These are phyloP conservation scores for Chloris gayana DNA, from an alignment of 176 grass and related monocot genomes.

Conservation along the genomic window DNA sequence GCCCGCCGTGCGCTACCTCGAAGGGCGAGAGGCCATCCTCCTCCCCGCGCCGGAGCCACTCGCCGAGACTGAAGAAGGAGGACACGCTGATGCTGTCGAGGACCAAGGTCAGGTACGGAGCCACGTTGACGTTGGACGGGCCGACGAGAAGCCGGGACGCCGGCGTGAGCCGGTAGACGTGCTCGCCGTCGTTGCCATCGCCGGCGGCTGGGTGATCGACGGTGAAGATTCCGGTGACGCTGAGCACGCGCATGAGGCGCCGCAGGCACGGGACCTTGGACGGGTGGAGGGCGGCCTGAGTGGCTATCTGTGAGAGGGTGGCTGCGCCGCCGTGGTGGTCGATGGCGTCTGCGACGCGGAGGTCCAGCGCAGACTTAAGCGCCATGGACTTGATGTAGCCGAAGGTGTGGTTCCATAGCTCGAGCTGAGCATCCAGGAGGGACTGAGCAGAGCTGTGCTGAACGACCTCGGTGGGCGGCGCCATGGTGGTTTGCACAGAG, in stretches of 20 bases:
- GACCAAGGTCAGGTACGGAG: neutral
- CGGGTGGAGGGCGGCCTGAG: neutral
- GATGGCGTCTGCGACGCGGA: slow-evolving; percentile 22
- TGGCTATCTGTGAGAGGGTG: slow-evolving; percentile 2
- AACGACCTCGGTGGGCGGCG: too few species aligned
- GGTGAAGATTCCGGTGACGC: neutral
- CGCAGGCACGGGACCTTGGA: slow-evolving; percentile 16
- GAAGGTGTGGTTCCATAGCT: slow-evolving; percentile 5
- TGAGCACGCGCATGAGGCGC: slow-evolving; percentile 36
- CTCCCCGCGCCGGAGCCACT: slow-evolving; percentile 29
- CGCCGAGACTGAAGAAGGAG: neutral
- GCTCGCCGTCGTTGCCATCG: neutral
- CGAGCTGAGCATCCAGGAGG: slow-evolving; percentile 18
- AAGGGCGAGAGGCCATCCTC: neutral
- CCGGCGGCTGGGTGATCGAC: neutral
- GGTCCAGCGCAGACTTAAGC: slow-evolving; percentile 22
- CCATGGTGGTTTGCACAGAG: too few species aligned
- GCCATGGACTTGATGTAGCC: slow-evolving; percentile 26
- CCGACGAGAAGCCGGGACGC: slow-evolving; percentile 19
- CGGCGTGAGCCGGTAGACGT: slow-evolving; percentile 14
- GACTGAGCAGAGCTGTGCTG: too few species aligned
- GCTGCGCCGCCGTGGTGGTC: slow-evolving; percentile 12
- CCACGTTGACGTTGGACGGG: slow-evolving; percentile 10
- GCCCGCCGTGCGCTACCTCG: neutral
- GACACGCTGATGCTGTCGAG: neutral